These are phyloP conservation scores for Schwanniomyces yamadae DNA, from an alignment of 805 yeast genomes.

Conservation along the genomic window DNA sequence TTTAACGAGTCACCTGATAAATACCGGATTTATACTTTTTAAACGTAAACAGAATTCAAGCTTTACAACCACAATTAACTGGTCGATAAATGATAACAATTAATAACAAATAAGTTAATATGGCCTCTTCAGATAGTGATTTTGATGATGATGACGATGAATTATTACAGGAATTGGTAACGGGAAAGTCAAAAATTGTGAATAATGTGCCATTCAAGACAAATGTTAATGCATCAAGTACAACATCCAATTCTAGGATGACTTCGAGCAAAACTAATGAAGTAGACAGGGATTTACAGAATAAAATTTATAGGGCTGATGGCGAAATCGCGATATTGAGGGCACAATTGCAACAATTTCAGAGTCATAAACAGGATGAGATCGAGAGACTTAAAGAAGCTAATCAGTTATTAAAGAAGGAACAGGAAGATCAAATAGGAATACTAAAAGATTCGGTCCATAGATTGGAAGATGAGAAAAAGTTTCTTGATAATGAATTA, in stretches of 20 bases:
- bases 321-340: conserved; percentile 84
- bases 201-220: conserved; percentile 10
- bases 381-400: conserved; percentile 21
- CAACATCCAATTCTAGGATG: conserved; percentile 1
- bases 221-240: conserved; percentile 1
- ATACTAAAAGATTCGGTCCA: conserved; percentile 32
- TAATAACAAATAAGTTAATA: conserved; percentile 1
- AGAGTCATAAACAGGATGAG: conserved; percentile 40
- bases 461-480: conserved; percentile 43
- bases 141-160: conserved; percentile 44
- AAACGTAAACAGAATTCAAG: too few relatives aligned
- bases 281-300: conserved; percentile 18
- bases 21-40: too few relatives aligned
- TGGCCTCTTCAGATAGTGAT: conserved; percentile 18
- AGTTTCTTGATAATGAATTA: conserved; percentile 40
- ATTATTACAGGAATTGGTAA: conserved; percentile 49
- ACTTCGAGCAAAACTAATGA: background rate
- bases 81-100: background rate
- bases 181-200: conserved; percentile 16
- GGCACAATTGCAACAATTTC: conserved; percentile 54
- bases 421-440: conserved; percentile 30
- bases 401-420: conserved; percentile 13
- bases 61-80: too few relatives aligned
- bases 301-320: conserved; percentile 48
- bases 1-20: too few relatives aligned